Conservation (phyloP, 371 early-diverging fungal genomes). For the Syncephalis plumigaleata region DNA sequence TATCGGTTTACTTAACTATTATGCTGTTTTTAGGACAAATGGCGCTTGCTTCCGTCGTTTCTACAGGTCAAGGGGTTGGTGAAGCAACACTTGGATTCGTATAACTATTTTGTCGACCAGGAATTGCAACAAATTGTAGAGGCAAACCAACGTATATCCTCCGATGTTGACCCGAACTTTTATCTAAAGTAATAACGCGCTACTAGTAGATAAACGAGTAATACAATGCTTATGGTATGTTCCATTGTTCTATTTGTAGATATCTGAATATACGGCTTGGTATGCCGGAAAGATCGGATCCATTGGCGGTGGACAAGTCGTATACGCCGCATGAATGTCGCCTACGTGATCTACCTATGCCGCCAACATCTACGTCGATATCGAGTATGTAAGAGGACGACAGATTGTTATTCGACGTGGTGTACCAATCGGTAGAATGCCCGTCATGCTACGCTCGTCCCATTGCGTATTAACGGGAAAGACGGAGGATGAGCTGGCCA, state of each 20-base stretch:
- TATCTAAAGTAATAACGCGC: conserved; percentile 79
- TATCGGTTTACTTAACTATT: too few species aligned
- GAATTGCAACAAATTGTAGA: conserved; percentile 92
- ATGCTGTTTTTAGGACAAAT: conserved; percentile 96
- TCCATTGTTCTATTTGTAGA: conserved; percentile 18
- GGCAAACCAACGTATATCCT: conserved; percentile 91
- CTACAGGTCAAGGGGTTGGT: conserved; percentile 96
- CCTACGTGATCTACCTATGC: conserved; percentile 96
- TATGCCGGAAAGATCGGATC: conserved; percentile 63
- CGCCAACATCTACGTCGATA: conserved; percentile 90
- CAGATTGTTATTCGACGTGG: conserved; percentile 73
- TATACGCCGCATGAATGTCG: conserved; percentile 99
- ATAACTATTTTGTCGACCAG: conserved; percentile 96
- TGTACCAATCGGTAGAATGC: conserved; percentile 92
- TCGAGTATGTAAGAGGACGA: conserved; percentile 90
- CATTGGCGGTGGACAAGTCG: conserved; percentile 48
- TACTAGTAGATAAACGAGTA: conserved; percentile 9
- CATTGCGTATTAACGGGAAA: conserved; percentile 77
- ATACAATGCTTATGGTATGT: neutral
- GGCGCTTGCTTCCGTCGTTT: conserved; percentile 95
- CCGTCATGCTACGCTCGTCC: conserved; percentile 95
- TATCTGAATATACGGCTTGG: conserved; percentile 86
- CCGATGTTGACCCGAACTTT: conserved; percentile 97
- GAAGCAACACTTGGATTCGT: conserved; percentile 99
- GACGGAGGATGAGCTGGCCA: conserved; percentile 61